Conservation (phyloP, 1,284 basidiomycete genomes). For the Psilocybe mexicana region DNA sequence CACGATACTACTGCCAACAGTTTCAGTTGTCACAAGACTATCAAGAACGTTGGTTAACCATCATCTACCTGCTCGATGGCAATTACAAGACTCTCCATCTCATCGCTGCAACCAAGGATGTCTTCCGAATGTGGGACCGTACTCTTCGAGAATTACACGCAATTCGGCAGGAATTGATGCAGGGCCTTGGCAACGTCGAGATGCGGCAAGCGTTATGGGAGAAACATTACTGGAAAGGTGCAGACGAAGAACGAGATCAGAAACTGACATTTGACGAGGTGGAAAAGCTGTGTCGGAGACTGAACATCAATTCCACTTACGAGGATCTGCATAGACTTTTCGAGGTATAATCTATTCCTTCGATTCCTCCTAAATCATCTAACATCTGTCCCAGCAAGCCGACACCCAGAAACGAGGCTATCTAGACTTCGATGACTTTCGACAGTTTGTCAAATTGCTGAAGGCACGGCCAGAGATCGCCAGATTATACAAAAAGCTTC, state of each 20-base stretch:
- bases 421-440: slow-evolving; percentile 86
- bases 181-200: slow-evolving; percentile 61
- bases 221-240: slow-evolving; percentile 79
- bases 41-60: slow-evolving; percentile 75
- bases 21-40: slow-evolving; percentile 65
- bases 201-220: slow-evolving; percentile 78
- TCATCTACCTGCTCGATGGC: slow-evolving; percentile 75
- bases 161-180: slow-evolving; percentile 69
- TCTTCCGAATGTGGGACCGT: slow-evolving; percentile 69
- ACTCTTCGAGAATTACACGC: slow-evolving; percentile 61
- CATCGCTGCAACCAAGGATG: slow-evolving; percentile 72
- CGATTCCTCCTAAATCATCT: background rate
- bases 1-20: slow-evolving; percentile 78
- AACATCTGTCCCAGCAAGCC: slow-evolving; percentile 49
- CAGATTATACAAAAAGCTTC: slow-evolving; percentile 59
- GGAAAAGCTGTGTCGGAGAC: slow-evolving; percentile 70
- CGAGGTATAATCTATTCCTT: slow-evolving; percentile 44
- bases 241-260: slow-evolving; percentile 63
- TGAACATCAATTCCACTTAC: slow-evolving; percentile 70
- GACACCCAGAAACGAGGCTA: slow-evolving; percentile 66
- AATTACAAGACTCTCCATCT: slow-evolving; percentile 93
- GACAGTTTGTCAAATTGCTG: slow-evolving; percentile 81
- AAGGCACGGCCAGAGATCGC: slow-evolving; percentile 85
- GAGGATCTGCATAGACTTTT: slow-evolving; percentile 69
- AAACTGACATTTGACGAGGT: slow-evolving; percentile 75